Evolutionary conservation across 805 yeast genomes (phyloP).

Genomic region (Priceomyces melissophilus): DNA sequence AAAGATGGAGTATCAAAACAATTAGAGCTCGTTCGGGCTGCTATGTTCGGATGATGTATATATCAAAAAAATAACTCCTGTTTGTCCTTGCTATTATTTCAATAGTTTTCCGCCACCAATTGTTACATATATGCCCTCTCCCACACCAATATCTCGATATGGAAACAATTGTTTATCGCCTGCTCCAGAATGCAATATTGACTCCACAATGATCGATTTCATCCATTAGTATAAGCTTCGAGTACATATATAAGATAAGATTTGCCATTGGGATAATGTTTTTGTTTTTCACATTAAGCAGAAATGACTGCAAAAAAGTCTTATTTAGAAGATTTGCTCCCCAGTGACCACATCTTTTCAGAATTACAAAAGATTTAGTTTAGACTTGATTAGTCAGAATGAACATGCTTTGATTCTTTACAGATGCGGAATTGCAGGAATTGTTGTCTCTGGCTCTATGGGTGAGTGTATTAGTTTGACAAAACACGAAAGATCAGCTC

Average conservation of each 20-base stretch:
- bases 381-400: conserved; percentile 25
- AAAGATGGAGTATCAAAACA: no score
- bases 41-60: no score
- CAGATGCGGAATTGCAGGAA: conserved; percentile 28
- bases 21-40: no score
- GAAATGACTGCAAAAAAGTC: conserved; percentile 2
- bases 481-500: conserved; percentile 23
- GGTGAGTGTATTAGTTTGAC: conserved; percentile 37
- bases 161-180: no score
- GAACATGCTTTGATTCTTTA: conserved; percentile 26
- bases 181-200: no score
- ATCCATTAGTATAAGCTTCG: no score
- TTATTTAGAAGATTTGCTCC: conserved; percentile 20
- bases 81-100: no score
- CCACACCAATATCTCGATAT: no score
- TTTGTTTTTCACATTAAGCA: background rate
- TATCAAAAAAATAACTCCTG: no score
- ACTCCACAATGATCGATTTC: no score
- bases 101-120: no score
- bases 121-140: no score
- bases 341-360: conserved; percentile 31
- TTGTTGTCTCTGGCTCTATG: conserved; percentile 38
- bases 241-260: background rate
- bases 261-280: background rate
- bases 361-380: conserved; percentile 17